These are phyloP conservation scores for Pestalotiopsis sp. DNA, from an alignment of 2,329 filamentous ascomycete species.

Conservation along the genomic window DNA sequence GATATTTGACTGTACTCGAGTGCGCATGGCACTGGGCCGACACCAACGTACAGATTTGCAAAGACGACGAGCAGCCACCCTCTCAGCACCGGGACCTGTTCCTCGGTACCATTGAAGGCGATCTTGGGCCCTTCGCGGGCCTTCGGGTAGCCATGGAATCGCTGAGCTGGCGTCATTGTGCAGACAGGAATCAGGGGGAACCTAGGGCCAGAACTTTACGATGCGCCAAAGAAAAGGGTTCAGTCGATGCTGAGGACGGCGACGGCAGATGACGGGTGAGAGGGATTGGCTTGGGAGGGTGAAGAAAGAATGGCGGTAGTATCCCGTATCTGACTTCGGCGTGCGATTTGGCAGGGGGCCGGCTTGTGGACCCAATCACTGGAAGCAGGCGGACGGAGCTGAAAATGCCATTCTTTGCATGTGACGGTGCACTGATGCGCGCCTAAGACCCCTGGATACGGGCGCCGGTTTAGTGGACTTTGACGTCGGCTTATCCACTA, in stretches of 20 bases:
- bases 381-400: neutral
- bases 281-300: neutral
- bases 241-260: neutral
- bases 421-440: neutral
- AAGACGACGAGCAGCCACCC: slow-evolving; percentile 64
- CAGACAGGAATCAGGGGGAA: neutral
- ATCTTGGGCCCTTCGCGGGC: slow-evolving; percentile 29
- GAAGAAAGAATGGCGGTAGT: neutral
- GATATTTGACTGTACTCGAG: slow-evolving; percentile 4
- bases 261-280: neutral
- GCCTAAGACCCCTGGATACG: too few relatives aligned
- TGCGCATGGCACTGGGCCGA: slow-evolving; percentile 9
- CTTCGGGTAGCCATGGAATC: slow-evolving; percentile 29
- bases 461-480: too few relatives aligned
- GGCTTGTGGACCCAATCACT: neutral
- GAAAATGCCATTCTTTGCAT: neutral
- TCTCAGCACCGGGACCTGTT: slow-evolving; percentile 69
- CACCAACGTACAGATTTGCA: slow-evolving; percentile 54
- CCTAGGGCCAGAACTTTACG: neutral
- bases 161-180: slow-evolving; percentile 22
- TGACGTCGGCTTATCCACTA: too few relatives aligned
- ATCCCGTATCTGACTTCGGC: neutral
- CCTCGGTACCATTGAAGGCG: slow-evolving; percentile 46
- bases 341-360: neutral
- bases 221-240: neutral